These are phyloP conservation scores for Zoysia japonica DNA, from an alignment of 176 grass and related monocot genomes.

Conservation along the genomic window DNA sequence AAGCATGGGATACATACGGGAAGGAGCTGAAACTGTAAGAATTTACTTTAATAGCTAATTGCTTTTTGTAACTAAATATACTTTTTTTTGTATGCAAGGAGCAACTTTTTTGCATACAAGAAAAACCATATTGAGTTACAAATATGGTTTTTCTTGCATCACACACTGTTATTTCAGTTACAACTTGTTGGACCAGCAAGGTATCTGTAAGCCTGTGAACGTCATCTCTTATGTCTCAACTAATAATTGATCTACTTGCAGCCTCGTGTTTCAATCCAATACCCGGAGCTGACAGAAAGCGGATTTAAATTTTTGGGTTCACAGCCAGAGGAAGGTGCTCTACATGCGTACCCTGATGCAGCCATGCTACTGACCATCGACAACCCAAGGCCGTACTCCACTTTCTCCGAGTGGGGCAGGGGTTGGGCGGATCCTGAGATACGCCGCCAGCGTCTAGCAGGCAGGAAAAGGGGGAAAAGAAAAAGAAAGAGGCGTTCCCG, in stretches of 20 bases:
- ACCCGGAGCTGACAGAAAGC: conserved; percentile 58
- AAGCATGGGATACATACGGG: conserved; percentile 61
- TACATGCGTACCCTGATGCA: conserved; percentile 60
- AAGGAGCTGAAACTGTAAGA: conserved; percentile 81
- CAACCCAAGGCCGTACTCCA: conserved; percentile 44
- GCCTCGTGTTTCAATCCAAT: conserved; percentile 63
- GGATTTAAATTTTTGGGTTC: conserved; percentile 55
- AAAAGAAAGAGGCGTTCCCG: conserved; percentile 47
- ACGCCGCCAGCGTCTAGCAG: conserved; percentile 59
- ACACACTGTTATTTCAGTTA: too few species aligned
- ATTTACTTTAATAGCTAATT: conserved; percentile 30
- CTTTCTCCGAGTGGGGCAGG: conserved; percentile 66
- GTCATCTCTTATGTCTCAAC: background rate
- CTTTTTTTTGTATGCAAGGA: too few species aligned
- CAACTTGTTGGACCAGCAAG: background rate
- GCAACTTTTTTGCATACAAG: too few species aligned
- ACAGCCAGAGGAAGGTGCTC: conserved; percentile 39
- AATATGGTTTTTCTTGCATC: too few species aligned
- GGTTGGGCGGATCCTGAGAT: conserved; percentile 93
- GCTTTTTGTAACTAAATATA: background rate
- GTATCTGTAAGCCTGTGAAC: background rate
- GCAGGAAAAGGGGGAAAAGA: conserved; percentile 37
- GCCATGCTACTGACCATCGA: conserved; percentile 52
- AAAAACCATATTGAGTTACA: too few species aligned
- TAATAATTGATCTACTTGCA: conserved; percentile 45